phyloP scores from a whole-genome alignment of 345 rosid genomes.

The Aurinia saxatilis region DNA sequence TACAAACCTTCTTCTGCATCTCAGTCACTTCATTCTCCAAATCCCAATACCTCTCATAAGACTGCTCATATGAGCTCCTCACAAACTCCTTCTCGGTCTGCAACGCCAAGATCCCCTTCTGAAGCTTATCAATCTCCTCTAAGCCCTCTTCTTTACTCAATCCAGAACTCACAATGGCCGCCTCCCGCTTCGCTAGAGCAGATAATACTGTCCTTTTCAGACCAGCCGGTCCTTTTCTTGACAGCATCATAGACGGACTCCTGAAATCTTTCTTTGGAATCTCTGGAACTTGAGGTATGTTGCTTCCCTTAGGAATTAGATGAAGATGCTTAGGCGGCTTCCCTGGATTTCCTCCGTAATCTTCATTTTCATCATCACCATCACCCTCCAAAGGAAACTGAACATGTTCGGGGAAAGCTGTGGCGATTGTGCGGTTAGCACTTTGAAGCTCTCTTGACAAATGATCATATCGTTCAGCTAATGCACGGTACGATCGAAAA shows the following conservation, averaged over 20 bases:
- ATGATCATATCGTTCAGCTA: conserved; percentile 67
- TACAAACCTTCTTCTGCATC: conserved; percentile 48
- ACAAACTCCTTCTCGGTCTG: conserved; percentile 78
- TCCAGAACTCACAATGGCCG: conserved; percentile 36
- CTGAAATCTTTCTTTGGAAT: conserved; percentile 42
- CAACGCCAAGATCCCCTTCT: conserved; percentile 55
- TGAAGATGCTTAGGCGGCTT: conserved; percentile 23
- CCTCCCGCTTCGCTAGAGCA: conserved; percentile 18
- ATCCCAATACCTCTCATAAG: conserved; percentile 43
- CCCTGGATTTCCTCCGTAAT: conserved; percentile 1
- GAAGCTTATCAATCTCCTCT: conserved; percentile 56
- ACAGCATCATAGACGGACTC: conserved; percentile 27
- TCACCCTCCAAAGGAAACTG: conserved; percentile 48
- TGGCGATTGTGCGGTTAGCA: conserved; percentile 72
- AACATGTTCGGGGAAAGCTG: conserved; percentile 64
- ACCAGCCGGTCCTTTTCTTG: conserved; percentile 33
- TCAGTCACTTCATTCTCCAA: conserved; percentile 53
- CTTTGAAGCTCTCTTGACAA: conserved; percentile 68
- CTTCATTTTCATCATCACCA: conserved; percentile 28
- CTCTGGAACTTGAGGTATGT: conserved; percentile 41
- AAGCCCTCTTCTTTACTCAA: conserved; percentile 50
- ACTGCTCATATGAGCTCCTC: conserved; percentile 46
- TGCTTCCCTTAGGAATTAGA: conserved; percentile 11
- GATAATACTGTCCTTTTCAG: conserved; percentile 26
- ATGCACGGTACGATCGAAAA: conserved; percentile 56